These are phyloP conservation scores for Mentha longifolia DNA, from an alignment of 257 asterid genomes.

Conservation along the genomic window DNA sequence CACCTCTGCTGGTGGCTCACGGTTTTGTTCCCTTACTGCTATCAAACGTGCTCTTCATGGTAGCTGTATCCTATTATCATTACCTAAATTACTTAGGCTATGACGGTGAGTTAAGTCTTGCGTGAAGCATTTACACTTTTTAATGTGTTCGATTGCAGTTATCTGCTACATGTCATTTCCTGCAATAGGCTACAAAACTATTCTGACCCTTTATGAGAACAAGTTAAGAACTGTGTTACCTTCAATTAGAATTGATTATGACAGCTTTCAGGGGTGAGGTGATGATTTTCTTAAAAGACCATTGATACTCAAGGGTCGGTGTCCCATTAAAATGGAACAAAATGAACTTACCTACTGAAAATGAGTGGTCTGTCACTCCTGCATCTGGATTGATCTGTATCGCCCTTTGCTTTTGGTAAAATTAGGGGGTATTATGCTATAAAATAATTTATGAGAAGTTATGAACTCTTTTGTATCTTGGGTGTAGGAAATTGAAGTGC, in stretches of 20 bases:
- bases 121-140: slow-evolving; percentile 17
- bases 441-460: neutral
- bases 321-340: neutral
- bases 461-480: neutral
- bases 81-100: slow-evolving; percentile 95
- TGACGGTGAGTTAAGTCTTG: slow-evolving; percentile 67
- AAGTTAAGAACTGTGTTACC: neutral
- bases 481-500: neutral
- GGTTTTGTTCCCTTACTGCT: slow-evolving; percentile 87
- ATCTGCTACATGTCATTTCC: slow-evolving; percentile 13
- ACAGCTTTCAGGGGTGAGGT: neutral
- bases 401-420: neutral
- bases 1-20: slow-evolving; percentile 93
- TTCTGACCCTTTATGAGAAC: neutral
- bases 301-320: slow-evolving; percentile 2
- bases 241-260: neutral
- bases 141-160: neutral
- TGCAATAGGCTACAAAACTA: slow-evolving; percentile 16
- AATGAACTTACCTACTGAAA: slow-evolving; percentile 5
- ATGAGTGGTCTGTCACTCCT: neutral
- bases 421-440: neutral
- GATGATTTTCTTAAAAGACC: neutral
- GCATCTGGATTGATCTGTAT: neutral
- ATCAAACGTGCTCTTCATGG: slow-evolving; percentile 96
- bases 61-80: slow-evolving; percentile 87